Percentiles rank a stretch among this genome's conserved stretches.
Evolutionary conservation across 2,329 filamentous ascomycete genomes (phyloP).

Genomic region (Fusarium chlamydosporum): DNA sequence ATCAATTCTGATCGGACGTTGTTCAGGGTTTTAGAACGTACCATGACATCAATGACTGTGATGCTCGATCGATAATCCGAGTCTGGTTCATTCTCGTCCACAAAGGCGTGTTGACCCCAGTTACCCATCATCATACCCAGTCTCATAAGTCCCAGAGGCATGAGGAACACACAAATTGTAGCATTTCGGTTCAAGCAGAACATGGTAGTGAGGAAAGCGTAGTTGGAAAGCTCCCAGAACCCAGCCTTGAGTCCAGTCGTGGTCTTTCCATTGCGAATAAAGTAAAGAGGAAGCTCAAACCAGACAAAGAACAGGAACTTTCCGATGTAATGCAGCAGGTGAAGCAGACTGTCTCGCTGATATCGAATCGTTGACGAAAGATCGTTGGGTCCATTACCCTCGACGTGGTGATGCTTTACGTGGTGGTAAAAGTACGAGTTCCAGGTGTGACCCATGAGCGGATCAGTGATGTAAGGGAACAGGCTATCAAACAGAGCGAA

Average conservation of each 20-base stretch:
- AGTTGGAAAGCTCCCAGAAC: constrained; percentile 73
- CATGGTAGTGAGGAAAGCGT: constrained; percentile 66
- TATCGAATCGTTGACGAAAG: constrained; percentile 82
- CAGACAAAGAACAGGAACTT: constrained; percentile 82
- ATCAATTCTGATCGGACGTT: too few species aligned
- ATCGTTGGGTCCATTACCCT: constrained; percentile 83
- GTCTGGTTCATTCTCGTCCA: constrained; percentile 80
- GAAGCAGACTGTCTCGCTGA: constrained; percentile 75
- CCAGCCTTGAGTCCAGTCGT: constrained; percentile 67
- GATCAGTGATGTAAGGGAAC: constrained; percentile 82
- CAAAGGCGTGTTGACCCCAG: constrained; percentile 87
- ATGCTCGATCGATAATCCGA: constrained; percentile 85
- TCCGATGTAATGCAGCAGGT: constrained; percentile 80
- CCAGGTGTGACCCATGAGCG: constrained; percentile 86
- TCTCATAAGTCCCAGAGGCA: constrained; percentile 76
- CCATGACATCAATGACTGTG: constrained; percentile 82
- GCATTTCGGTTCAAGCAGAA: constrained; percentile 66
- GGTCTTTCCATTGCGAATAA: constrained; percentile 72
- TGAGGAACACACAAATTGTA: constrained; percentile 73
- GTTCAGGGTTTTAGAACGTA: constrained; percentile 59
- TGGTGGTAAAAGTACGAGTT: constrained; percentile 90
- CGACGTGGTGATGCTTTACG: constrained; percentile 87
- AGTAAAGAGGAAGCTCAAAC: constrained; percentile 82
- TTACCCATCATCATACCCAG: constrained; percentile 85
- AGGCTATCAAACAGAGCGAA: constrained; percentile 70